Percentiles rank a stretch among this genome's conserved stretches.
phyloP scores from a whole-genome alignment of 148 eudicot genomes.

The Silene latifolia region DNA sequence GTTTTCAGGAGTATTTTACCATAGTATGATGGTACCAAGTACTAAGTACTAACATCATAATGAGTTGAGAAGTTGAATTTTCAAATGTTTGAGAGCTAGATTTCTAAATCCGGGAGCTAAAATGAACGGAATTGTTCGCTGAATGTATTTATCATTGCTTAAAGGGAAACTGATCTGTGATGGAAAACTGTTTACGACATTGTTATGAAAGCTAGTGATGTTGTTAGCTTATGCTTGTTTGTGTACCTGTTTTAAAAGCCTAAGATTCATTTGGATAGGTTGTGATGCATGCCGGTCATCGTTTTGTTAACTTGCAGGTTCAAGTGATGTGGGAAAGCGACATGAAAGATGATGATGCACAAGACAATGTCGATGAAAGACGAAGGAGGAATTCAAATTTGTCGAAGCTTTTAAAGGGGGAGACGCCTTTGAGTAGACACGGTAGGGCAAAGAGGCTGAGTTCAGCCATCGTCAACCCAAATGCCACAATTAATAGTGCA shows the following conservation, averaged over 20 bases:
- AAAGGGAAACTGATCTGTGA: too few species aligned
- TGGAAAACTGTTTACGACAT: too few species aligned
- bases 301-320: constrained; percentile 35
- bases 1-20: background rate
- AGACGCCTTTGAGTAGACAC: constrained; percentile 64
- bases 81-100: too few species aligned
- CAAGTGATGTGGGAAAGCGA: constrained; percentile 74
- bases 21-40: too few species aligned
- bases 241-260: background rate
- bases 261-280: background rate
- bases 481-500: constrained; percentile 14
- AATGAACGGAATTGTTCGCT: too few species aligned
- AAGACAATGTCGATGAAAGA: constrained; percentile 28
- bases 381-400: constrained; percentile 25
- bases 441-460: constrained; percentile 70
- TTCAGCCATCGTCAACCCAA: constrained; percentile 66
- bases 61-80: too few species aligned
- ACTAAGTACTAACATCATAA: too few species aligned
- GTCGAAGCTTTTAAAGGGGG: constrained; percentile 62
- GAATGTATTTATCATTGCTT: background rate
- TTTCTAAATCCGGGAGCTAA: too few species aligned
- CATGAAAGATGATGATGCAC: constrained; percentile 40
- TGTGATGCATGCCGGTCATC: background rate
- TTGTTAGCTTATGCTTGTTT: too few species aligned
- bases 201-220: too few species aligned